Conservation (phyloP, 331 rosid genomes). For the Cydonia oblonga region DNA sequence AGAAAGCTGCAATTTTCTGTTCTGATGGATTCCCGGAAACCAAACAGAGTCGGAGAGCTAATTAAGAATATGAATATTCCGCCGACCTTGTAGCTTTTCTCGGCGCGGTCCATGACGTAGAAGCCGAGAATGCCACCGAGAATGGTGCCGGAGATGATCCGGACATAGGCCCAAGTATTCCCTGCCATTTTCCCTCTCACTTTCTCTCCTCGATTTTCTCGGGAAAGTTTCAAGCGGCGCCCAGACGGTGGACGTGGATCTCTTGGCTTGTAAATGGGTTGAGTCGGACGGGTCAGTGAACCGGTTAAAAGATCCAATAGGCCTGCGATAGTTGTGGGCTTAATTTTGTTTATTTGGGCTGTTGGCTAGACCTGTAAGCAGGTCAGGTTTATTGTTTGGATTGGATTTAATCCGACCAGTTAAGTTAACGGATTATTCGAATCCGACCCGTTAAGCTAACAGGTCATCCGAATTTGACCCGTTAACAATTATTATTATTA, state of each 20-base stretch:
- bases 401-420: too few species aligned
- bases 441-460: too few species aligned
- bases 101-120: conserved; percentile 73
- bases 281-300: not conserved
- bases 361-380: too few species aligned
- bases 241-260: not conserved
- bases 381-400: too few species aligned
- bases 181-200: not conserved
- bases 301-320: not conserved
- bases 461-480: too few species aligned
- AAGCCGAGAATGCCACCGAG: conserved; percentile 73
- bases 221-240: conserved; percentile 2
- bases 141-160: conserved; percentile 70
- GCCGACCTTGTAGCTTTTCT: conserved; percentile 54
- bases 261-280: not conserved
- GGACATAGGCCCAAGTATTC: conserved; percentile 52
- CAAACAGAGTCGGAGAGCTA: not conserved
- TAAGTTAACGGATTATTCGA: too few species aligned
- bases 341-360: not conserved
- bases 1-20: not conserved
- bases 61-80: not conserved
- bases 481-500: too few species aligned
- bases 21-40: not conserved
- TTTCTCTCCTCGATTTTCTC: conserved; percentile 1
- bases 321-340: not conserved